These are phyloP conservation scores for Fusarium brevicatenulatum DNA, from an alignment of 2,329 filamentous ascomycete species.

Conservation along the genomic window DNA sequence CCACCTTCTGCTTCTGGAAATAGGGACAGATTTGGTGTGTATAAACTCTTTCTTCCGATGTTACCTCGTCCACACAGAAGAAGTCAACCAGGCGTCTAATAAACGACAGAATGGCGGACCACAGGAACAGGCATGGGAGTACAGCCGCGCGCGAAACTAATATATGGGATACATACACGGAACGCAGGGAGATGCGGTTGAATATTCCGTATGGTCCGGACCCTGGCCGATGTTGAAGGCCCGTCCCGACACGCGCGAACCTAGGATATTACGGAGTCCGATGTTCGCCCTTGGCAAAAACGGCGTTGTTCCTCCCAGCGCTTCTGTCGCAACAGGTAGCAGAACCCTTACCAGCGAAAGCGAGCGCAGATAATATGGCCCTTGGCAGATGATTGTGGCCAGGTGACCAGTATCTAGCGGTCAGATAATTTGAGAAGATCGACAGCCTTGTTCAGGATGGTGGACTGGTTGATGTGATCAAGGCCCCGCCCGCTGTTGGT, in stretches of 20 bases:
- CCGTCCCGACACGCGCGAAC: slow-evolving; percentile 37
- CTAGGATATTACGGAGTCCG: slow-evolving; percentile 32
- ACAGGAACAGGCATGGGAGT: neutral
- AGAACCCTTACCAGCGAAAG: slow-evolving; percentile 15
- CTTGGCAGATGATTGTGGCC: slow-evolving; percentile 28
- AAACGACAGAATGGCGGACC: neutral
- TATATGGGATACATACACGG: slow-evolving; percentile 10
- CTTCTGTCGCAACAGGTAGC: slow-evolving; percentile 11
- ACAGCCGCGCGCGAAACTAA: slow-evolving; percentile 31
- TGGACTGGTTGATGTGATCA: slow-evolving; percentile 35
- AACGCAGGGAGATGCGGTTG: slow-evolving; percentile 22
- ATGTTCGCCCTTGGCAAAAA: slow-evolving; percentile 24
- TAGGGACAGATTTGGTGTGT: slow-evolving; percentile 10
- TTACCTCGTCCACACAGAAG: slow-evolving; percentile 2
- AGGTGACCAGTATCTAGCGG: slow-evolving; percentile 28
- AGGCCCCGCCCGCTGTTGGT: slow-evolving; percentile 38
- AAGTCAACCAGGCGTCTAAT: slow-evolving; percentile 11
- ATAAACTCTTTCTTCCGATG: slow-evolving; percentile 1
- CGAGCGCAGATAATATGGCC: slow-evolving; percentile 5
- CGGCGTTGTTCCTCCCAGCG: slow-evolving; percentile 10
- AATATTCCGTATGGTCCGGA: slow-evolving; percentile 27
- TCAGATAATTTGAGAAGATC: slow-evolving; percentile 25
- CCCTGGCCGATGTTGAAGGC: slow-evolving; percentile 22
- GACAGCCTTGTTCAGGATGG: slow-evolving; percentile 23
- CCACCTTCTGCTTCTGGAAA: slow-evolving; percentile 40